These are phyloP conservation scores for Ophiostoma sp. DNA, from an alignment of 2,329 filamentous ascomycete species.

Conservation along the genomic window DNA sequence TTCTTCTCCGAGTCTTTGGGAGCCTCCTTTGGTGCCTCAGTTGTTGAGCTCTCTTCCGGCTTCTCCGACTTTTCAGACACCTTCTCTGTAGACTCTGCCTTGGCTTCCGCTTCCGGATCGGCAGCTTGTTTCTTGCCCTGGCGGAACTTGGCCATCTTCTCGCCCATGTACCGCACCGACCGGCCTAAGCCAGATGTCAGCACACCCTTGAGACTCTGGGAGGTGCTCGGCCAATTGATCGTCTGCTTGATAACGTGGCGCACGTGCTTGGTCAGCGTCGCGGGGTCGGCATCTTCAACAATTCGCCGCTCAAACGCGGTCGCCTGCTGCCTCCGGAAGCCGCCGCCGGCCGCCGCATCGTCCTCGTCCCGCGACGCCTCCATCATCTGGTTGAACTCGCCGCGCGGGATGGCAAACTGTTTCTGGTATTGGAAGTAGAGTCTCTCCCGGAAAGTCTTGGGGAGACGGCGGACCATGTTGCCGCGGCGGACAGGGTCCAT, in stretches of 20 bases:
- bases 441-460: constrained; percentile 80
- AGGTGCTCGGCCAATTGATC: constrained; percentile 87
- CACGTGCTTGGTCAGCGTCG: constrained; percentile 69
- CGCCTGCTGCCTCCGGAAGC: constrained; percentile 70
- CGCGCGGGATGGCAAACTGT: constrained; percentile 80
- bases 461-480: constrained; percentile 94
- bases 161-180: constrained; percentile 73
- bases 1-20: constrained; percentile 9
- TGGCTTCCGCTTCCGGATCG: not conserved
- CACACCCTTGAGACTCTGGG: constrained; percentile 80
- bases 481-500: constrained; percentile 88
- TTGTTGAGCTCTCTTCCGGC: not conserved
- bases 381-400: constrained; percentile 84
- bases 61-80: not conserved
- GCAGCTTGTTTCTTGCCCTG: constrained; percentile 37
- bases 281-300: constrained; percentile 65
- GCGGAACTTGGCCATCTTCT: constrained; percentile 72
- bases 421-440: constrained; percentile 94
- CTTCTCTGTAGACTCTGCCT: not conserved
- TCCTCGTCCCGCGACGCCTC: constrained; percentile 71
- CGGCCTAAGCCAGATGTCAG: constrained; percentile 73
- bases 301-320: constrained; percentile 86
- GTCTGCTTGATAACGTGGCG: constrained; percentile 80
- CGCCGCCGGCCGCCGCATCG: constrained; percentile 49
- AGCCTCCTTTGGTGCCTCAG: not conserved